Base-by-base conservation (phyloP, 192 early-diverging fungal species). In the Backusella tarrabulga region DNA sequence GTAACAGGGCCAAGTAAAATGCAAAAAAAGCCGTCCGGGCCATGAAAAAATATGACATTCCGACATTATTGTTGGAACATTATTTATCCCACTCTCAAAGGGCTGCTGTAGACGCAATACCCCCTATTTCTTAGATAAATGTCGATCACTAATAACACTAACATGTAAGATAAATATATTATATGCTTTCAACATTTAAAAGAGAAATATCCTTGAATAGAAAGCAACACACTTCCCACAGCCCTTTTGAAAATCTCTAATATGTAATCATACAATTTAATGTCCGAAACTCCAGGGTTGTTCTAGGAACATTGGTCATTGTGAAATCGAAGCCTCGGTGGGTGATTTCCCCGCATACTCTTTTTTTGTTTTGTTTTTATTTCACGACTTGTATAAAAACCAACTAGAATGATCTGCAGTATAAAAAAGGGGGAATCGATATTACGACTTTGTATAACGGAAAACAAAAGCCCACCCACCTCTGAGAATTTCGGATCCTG, bases 1-100 rank as follows among this genome's bases (percentile, higher is more conserved):
- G 76, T 75, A 75, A 75, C 74, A 75, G 74, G 76, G 76, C 76
- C 76, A 77, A 69, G 76, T 77, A 77, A 77, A 77, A 77, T 67
- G 63, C 74, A 54, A 67, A 75, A 75, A 75, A 75, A 26, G 46
- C 74, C 74, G 74, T 75, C 74, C 56, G 74, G 74, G 74, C 74
- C 74, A 75, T 29, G 74, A 67, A 75, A 75, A 67, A 73, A 44
- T 12, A n/a, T 35, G 46, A 56, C 23, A 74, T 74, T 63, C 32
- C 54, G 29, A 38, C 72, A 63, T 35, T 32, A 42, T 72, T 72
- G 42, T 54, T 44, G 72, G 72, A 74, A 56, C 54, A 74, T 74
- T 63, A 74, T 74, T 74, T 74, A 74, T 52, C 72, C 71, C 71
- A 34, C 19, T 15, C 56, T 14, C 56, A 63, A 23, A 14, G 3